These are phyloP conservation scores for Candida morakotiae DNA, from an alignment of 805 yeast species.

Conservation along the genomic window DNA sequence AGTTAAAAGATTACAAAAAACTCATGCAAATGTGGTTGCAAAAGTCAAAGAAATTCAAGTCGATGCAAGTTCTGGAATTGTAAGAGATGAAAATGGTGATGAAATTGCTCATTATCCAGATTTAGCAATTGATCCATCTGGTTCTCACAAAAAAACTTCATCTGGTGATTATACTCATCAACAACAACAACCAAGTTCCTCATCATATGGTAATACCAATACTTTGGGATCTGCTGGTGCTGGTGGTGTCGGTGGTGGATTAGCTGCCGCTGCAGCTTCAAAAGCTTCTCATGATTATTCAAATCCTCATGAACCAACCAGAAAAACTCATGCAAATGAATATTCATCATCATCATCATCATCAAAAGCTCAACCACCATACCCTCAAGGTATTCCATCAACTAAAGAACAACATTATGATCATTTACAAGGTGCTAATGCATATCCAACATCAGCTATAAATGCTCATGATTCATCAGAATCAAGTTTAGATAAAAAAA, in stretches of 20 bases:
- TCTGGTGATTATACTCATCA: neutral
- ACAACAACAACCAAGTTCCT: neutral
- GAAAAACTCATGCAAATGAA: neutral
- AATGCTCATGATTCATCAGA: neutral
- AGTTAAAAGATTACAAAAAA: slow-evolving; percentile 18
- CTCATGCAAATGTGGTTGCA: slow-evolving; percentile 17
- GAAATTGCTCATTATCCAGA: slow-evolving; percentile 11
- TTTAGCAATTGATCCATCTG: slow-evolving; percentile 5
- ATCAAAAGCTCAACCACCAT: slow-evolving; percentile 1
- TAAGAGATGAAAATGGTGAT: slow-evolving; percentile 24
- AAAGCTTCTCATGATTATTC: slow-evolving; percentile 1
- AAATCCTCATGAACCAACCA: neutral
- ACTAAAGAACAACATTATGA: neutral
- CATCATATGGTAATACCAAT: neutral
- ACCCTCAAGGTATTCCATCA: slow-evolving; percentile 4
- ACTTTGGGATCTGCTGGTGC: neutral
- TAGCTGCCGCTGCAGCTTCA: slow-evolving; percentile 5
- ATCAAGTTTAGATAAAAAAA: slow-evolving; percentile 3
- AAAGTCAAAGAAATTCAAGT: slow-evolving; percentile 22
- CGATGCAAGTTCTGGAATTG: slow-evolving; percentile 26
- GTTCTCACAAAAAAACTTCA: neutral
- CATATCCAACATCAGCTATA: slow-evolving; percentile 1
- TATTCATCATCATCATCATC: neutral
- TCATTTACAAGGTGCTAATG: slow-evolving; percentile 5
- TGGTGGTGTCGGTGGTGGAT: neutral